These are phyloP conservation scores for Porodaedalea pini DNA, from an alignment of 1,284 basidiomycete species.

Conservation along the genomic window DNA sequence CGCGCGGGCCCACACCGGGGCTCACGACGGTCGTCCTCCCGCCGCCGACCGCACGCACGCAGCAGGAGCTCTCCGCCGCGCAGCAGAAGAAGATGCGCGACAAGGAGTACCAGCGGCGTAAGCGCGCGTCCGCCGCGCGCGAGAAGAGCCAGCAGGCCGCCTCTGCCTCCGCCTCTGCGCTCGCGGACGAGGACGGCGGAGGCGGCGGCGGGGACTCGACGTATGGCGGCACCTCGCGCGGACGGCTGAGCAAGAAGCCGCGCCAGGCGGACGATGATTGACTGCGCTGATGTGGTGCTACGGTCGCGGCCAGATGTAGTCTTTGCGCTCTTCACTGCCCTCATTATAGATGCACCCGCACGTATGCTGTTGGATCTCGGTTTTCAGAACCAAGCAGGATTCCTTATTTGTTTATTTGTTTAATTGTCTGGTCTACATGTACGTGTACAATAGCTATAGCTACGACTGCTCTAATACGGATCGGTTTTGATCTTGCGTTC, in stretches of 20 bases:
- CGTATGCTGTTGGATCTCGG: too few species aligned
- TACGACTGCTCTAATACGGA: too few species aligned
- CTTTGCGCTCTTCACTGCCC: too few species aligned
- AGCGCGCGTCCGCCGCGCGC: slow-evolving; percentile 48
- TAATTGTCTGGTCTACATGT: too few species aligned
- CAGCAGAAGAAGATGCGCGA: slow-evolving; percentile 71
- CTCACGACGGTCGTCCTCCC: slow-evolving; percentile 70
- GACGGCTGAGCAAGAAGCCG: slow-evolving; percentile 58
- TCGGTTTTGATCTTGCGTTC: too few species aligned
- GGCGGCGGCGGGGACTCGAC: slow-evolving; percentile 67
- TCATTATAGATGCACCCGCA: too few species aligned
- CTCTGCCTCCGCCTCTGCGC: too few species aligned
- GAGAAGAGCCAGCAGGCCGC: not conserved
- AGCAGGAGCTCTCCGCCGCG: slow-evolving; percentile 57
- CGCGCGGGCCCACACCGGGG: slow-evolving; percentile 53
- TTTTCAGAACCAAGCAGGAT: too few species aligned
- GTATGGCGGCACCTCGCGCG: slow-evolving; percentile 43
- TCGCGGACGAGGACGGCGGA: slow-evolving; percentile 40
- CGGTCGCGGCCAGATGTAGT: too few species aligned
- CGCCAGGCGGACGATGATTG: slow-evolving; percentile 56
- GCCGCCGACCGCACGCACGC: slow-evolving; percentile 50
- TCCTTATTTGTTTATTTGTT: too few species aligned
- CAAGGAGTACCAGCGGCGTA: slow-evolving; percentile 71
- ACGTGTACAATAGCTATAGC: too few species aligned
- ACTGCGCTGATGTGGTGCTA: not conserved